Percentiles rank a stretch among this genome's conserved stretches.
phyloP scores from a whole-genome alignment of 352 stramenopile genomes.

The Pythium sp. region DNA sequence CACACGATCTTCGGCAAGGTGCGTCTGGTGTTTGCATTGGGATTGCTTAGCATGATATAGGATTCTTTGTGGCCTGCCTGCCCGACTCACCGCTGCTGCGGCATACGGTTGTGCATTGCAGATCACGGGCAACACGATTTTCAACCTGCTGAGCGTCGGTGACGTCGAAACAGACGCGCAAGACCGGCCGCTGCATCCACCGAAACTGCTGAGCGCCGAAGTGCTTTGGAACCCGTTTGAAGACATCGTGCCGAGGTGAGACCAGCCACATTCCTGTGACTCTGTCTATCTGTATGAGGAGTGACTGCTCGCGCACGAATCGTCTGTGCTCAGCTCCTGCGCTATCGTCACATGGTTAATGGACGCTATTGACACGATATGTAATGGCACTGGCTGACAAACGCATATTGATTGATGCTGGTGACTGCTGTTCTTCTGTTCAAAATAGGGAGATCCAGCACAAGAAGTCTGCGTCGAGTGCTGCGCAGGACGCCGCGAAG shows the following conservation, averaged over 20 bases:
- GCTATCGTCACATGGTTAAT: neutral
- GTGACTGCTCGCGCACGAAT: neutral
- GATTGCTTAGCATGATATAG: neutral
- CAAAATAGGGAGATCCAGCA: slow-evolving; percentile 23
- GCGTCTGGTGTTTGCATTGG: neutral
- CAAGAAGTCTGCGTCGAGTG: slow-evolving; percentile 14
- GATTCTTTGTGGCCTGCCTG: neutral
- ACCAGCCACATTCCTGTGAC: neutral
- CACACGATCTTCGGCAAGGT: slow-evolving; percentile 93
- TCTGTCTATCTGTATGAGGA: neutral
- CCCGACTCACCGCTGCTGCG: neutral
- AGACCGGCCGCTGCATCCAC: slow-evolving; percentile 75
- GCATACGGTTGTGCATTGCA: slow-evolving; percentile 30
- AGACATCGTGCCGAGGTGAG: slow-evolving; percentile 87
- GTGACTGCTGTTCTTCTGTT: neutral
- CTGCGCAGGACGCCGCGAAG: slow-evolving; percentile 32
- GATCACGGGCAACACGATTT: slow-evolving; percentile 96
- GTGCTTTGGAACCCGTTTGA: slow-evolving; percentile 95
- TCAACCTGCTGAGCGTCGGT: slow-evolving; percentile 94
- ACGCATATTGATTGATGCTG: neutral
- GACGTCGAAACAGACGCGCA: slow-evolving; percentile 84
- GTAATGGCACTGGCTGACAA: neutral
- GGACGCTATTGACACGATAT: neutral
- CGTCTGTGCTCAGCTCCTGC: neutral
- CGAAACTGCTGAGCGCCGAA: slow-evolving; percentile 82